Evolutionary conservation across 139 green algal species (phyloP), one percentile per base, ranked within the genome.

Genomic region (Auxenochlorella pyrenoidosa): DNA sequence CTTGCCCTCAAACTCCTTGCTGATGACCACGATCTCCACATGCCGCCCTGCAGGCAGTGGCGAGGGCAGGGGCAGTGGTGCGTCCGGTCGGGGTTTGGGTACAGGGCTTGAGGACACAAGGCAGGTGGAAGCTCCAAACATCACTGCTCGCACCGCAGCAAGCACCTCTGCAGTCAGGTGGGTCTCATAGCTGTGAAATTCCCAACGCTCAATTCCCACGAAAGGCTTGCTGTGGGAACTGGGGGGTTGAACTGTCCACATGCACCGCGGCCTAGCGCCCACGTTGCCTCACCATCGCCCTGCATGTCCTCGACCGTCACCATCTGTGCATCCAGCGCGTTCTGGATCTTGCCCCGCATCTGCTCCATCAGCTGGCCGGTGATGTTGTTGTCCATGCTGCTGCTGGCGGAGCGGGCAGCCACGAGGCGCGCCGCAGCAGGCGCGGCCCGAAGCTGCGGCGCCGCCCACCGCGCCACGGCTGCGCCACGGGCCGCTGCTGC

Each of bases 1-100:
- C 92, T 97, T 95, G 71, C 92, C 96, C 79, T 95, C 95, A 90
- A 98, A 98, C 10, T 86, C 34, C 34, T 80, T 54, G 6, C 89
- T 93, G 18, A 97, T 91, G 21, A 98, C 95, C 21, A 94, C 79
- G 54, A 98, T 98, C 87, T 86, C 93, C 0, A 98, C 95, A 85
- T 98, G 96, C 15, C 93, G 90, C 5, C 94, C 95, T 79, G 78
- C 47, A 38, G 38, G n/a, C n/a, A 96, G 54, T 22, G 18, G 54
- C 54, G 72, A 2, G 38, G 38, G 0, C 18, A 3, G 40, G 1
- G 40, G 16, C 15, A 22, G 3, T 5, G 40, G 72, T 18, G 40
- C 58, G 22, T 8, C 18, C 3, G 68, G n/a, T 15, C 6, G 65
- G 65, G 6, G 28, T 40, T 3, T 3, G 65, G 65, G n/a, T n/a